phyloP scores from a whole-genome alignment of 768 basidiomycete species.

The Russula vinacea region DNA sequence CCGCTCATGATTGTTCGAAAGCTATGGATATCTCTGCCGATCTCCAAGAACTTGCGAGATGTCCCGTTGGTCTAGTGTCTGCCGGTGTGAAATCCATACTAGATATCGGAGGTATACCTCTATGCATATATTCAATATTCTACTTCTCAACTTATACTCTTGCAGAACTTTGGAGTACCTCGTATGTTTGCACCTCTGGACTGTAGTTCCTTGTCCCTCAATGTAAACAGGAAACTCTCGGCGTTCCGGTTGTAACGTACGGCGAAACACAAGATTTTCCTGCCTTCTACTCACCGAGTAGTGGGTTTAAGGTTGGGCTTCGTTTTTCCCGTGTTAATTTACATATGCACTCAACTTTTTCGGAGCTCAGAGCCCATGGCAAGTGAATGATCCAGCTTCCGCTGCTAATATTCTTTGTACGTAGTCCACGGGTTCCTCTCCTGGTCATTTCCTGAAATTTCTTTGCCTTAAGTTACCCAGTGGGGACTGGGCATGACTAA shows the following conservation, averaged over 20 bases:
- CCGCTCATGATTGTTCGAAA: slow-evolving; percentile 35
- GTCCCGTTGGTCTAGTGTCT: slow-evolving; percentile 88
- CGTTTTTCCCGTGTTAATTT: background rate
- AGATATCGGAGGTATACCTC: slow-evolving; percentile 73
- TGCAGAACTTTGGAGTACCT: slow-evolving; percentile 76
- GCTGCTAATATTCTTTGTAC: slow-evolving; percentile 77
- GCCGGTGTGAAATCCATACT: slow-evolving; percentile 94
- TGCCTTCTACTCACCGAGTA: slow-evolving; percentile 85
- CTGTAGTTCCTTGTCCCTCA: background rate
- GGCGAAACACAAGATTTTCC: slow-evolving; percentile 79
- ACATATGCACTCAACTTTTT: slow-evolving; percentile 4
- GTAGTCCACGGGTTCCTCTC: slow-evolving; percentile 32
- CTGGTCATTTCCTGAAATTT: background rate
- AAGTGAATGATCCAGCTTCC: slow-evolving; percentile 52
- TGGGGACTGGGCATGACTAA: slow-evolving; percentile 67
- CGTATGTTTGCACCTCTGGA: slow-evolving; percentile 40
- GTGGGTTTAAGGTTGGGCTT: slow-evolving; percentile 67
- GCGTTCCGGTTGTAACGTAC: slow-evolving; percentile 86
- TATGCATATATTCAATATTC: background rate
- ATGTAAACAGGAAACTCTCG: slow-evolving; percentile 80
- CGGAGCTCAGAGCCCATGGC: slow-evolving; percentile 70
- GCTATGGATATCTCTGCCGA: slow-evolving; percentile 96
- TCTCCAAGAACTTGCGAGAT: slow-evolving; percentile 81
- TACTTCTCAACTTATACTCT: background rate
- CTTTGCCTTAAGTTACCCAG: slow-evolving; percentile 55